These are phyloP conservation scores for Orychophragmus violaceus DNA, from an alignment of 345 rosid species.

Conservation along the genomic window DNA sequence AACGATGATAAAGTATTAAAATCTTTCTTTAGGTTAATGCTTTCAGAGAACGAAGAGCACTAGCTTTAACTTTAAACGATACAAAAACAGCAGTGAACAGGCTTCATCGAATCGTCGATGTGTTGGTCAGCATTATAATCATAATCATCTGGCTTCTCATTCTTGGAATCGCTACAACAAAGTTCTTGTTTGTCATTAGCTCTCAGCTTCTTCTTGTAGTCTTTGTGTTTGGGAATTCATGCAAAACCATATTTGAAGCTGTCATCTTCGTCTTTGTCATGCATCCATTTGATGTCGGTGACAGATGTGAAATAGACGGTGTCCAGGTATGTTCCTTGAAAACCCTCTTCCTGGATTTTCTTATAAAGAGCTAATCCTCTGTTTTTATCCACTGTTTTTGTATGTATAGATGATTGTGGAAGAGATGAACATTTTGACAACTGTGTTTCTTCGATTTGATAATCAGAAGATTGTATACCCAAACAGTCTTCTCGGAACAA, in stretches of 20 bases:
- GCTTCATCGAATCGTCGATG: slow-evolving; percentile 60
- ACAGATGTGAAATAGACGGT: slow-evolving; percentile 75
- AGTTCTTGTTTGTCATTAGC: slow-evolving; percentile 62
- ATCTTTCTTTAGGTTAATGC: slow-evolving; percentile 58
- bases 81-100: slow-evolving; percentile 90
- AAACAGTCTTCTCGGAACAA: slow-evolving; percentile 60
- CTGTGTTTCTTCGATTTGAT: slow-evolving; percentile 71
- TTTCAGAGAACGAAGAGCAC: slow-evolving; percentile 86
- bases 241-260: slow-evolving; percentile 76
- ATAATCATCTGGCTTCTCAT: slow-evolving; percentile 65
- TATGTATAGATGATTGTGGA: slow-evolving; percentile 64
- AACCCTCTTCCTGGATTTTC: neutral
- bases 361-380: slow-evolving; percentile 7
- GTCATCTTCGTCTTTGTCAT: slow-evolving; percentile 74
- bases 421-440: slow-evolving; percentile 90
- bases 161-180: slow-evolving; percentile 71
- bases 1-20: neutral
- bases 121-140: slow-evolving; percentile 48
- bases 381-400: neutral
- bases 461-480: slow-evolving; percentile 66
- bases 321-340: slow-evolving; percentile 43
- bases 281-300: slow-evolving; percentile 95
- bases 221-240: slow-evolving; percentile 78
- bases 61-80: slow-evolving; percentile 75
- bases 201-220: slow-evolving; percentile 72